Evolutionary conservation across 192 early-diverging fungal genomes (phyloP).

Genomic region (Mortierella hygrophila): DNA sequence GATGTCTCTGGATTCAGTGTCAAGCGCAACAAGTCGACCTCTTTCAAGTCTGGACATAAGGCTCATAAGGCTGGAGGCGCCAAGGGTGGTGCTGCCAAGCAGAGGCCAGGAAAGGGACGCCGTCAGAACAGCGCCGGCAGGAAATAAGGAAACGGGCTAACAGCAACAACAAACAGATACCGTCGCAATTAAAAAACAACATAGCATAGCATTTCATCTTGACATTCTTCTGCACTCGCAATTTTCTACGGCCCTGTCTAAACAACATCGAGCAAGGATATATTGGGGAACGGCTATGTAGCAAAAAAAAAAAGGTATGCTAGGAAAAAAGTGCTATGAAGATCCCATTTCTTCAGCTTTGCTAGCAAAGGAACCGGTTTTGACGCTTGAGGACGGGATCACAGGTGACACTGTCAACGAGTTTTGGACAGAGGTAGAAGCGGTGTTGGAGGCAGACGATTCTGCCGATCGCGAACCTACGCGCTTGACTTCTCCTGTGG

Average conservation of each 20-base stretch:
- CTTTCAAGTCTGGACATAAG: slow-evolving; percentile 38
- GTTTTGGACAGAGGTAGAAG: slow-evolving; percentile 1
- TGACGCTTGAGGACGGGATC: neutral
- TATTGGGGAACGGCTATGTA: neutral
- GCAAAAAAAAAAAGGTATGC: neutral
- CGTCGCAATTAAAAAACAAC: too few relatives aligned
- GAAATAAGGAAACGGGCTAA: slow-evolving; percentile 8
- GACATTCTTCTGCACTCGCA: too few relatives aligned
- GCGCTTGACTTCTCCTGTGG: slow-evolving; percentile 62
- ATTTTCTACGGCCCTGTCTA: too few relatives aligned
- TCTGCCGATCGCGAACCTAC: slow-evolving; percentile 29
- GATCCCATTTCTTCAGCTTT: neutral
- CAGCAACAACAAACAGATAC: too few relatives aligned
- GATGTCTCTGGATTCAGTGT: slow-evolving; percentile 79
- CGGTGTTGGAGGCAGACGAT: neutral
- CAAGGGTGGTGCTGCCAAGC: slow-evolving; percentile 36
- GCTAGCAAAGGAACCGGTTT: neutral
- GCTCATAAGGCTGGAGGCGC: slow-evolving; percentile 31
- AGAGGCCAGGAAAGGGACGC: slow-evolving; percentile 58
- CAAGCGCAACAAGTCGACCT: slow-evolving; percentile 57
- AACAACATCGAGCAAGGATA: neutral
- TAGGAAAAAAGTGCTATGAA: neutral
- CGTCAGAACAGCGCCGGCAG: slow-evolving; percentile 48
- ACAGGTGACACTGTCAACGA: slow-evolving; percentile 18
- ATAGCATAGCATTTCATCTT: too few relatives aligned